Base-by-base conservation (phyloP, 257 asterid species). In the Lavandula angustifolia region DNA sequence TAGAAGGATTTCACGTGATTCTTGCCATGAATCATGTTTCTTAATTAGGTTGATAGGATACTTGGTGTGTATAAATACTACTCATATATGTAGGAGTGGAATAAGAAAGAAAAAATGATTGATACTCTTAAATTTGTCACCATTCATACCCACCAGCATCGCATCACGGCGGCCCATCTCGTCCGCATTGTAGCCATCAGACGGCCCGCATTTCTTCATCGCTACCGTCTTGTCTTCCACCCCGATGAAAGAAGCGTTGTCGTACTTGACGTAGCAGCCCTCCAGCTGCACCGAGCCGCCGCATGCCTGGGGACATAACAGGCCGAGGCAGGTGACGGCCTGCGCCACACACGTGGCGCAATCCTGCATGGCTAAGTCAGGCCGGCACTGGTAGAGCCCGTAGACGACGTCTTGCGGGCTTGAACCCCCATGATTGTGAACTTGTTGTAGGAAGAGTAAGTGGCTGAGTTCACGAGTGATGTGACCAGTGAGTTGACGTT, bases 131-230 rank as follows among this genome's bases (percentile, higher is more conserved):
- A 22, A 22, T 22, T 22, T 22, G 27, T 22, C 27, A 22, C n/a
- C n/a, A 27, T 70, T 65, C 83, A 92, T 22, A 0, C 87, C 76
- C 3, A 70, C 85, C 68, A 92, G 72, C 64, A 92, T 84, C 4
- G 87, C 87, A 35, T 92, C 97, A 0, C 95, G 85, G 14, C 84
- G 80, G 78, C 66, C 60, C 95, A 82, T 82, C 49, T 35, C 76
- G 2, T 76, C 95, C 7, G 74, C 51, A 10, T 59, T 73, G n/a
- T 22, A 73, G 3, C 97, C 95, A 37, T 79, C 81, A 14, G 92
- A 85, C 65, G 96, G 96, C 72, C 97, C 97, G 61, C 99, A 92
- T 64, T 85, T 87, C 83, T 82, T 92, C 88, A 83, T 79, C 61
- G 79, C 96, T 31, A 87, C 94, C n/a, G 80, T 64, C 82, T 85